These are phyloP conservation scores for Nicotiana tomentosiformis DNA, from an alignment of 257 asterid genomes.

Conservation along the genomic window DNA sequence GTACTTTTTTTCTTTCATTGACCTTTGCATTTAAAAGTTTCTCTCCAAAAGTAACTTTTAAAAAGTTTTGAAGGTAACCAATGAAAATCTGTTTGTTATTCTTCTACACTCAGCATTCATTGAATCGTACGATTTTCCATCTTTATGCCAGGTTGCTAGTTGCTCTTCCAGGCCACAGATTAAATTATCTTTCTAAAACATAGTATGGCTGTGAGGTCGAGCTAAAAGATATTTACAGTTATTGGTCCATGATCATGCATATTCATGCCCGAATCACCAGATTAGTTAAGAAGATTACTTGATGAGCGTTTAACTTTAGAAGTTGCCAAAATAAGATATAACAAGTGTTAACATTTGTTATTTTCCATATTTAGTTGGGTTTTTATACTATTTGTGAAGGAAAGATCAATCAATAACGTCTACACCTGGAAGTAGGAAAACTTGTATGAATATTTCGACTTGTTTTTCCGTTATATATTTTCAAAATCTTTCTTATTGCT, in stretches of 20 bases:
- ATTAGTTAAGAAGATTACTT: background rate
- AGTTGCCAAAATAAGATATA: background rate
- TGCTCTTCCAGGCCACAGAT: background rate
- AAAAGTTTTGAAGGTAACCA: background rate
- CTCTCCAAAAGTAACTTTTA: background rate
- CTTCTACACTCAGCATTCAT: background rate
- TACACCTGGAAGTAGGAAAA: background rate
- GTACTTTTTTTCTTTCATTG: background rate
- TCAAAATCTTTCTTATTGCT: background rate
- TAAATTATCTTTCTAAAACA: background rate
- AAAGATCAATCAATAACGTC: background rate
- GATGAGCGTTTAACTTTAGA: background rate
- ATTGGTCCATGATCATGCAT: background rate
- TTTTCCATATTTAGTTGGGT: background rate
- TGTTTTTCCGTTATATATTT: background rate
- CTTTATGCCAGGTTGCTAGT: background rate
- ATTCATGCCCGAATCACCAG: background rate
- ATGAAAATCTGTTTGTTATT: background rate
- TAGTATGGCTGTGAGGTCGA: background rate
- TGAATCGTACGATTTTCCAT: background rate
- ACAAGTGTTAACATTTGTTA: background rate
- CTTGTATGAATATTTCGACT: background rate
- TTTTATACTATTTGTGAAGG: background rate
- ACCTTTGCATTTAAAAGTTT: background rate
- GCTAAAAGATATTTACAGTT: background rate